Evolutionary conservation across 345 rosid genomes (phyloP).

Genomic region (Lepidium aucheri): DNA sequence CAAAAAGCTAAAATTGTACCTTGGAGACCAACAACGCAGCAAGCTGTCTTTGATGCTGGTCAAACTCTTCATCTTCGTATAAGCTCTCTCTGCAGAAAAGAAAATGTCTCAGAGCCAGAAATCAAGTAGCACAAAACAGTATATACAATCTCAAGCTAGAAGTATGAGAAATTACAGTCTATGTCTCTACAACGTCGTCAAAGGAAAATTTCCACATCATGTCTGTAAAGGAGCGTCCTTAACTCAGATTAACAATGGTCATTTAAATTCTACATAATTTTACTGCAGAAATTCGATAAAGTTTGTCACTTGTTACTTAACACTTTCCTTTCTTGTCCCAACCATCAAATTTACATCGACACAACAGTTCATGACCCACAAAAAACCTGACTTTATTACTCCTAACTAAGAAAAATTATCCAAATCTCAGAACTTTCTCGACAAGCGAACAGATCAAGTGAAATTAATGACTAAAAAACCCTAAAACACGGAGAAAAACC

Average conservation of each 20-base stretch:
- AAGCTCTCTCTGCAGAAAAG: slow-evolving; percentile 59
- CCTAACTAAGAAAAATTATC: not conserved
- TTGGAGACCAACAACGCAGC: slow-evolving; percentile 89
- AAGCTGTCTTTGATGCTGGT: slow-evolving; percentile 79
- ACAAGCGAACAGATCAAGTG: slow-evolving; percentile 6
- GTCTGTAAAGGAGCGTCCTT: not conserved
- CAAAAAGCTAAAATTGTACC: slow-evolving; percentile 30
- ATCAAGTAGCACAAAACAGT: not conserved
- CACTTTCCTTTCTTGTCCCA: not conserved
- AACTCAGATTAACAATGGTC: not conserved
- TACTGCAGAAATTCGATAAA: not conserved
- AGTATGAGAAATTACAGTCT: not conserved
- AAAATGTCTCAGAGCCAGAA: not conserved
- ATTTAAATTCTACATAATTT: not conserved
- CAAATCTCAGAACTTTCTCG: not conserved
- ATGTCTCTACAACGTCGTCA: not conserved
- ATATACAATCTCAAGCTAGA: not conserved
- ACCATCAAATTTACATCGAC: slow-evolving; percentile 1
- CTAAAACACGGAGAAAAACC: not conserved
- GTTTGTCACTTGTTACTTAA: not conserved
- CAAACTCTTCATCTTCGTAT: slow-evolving; percentile 91
- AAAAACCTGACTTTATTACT: not conserved
- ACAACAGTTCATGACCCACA: not conserved
- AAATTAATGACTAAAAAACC: not conserved
- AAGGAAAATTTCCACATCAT: not conserved